Conservation (phyloP, 768 basidiomycete genomes). For the Podaxis sp. region DNA sequence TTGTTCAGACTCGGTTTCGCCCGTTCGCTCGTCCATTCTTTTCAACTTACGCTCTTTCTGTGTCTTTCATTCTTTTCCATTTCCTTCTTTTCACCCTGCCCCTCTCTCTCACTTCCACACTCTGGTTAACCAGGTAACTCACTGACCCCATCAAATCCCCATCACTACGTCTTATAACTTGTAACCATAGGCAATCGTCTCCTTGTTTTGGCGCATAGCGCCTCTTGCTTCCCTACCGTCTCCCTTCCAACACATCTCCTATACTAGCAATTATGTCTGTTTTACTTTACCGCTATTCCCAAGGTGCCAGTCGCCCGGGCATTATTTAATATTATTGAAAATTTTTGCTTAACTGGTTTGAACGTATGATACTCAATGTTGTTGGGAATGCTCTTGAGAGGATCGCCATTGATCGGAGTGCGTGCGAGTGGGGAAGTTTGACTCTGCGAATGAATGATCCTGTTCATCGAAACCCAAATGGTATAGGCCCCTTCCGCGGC, state of each 20-base stretch:
- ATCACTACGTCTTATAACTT: slow-evolving; percentile 16
- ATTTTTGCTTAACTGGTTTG: background rate
- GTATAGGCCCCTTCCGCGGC: background rate
- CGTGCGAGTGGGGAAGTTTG: slow-evolving; percentile 5
- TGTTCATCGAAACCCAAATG: background rate
- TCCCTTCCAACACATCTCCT: background rate
- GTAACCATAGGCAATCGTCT: slow-evolving; percentile 26
- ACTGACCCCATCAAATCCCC: slow-evolving; percentile 4
- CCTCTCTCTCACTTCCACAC: background rate
- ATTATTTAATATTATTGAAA: slow-evolving; percentile 17
- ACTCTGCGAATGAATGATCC: background rate
- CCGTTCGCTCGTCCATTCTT: slow-evolving; percentile 7
- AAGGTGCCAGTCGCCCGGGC: background rate
- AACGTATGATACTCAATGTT: background rate
- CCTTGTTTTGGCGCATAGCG: slow-evolving; percentile 12
- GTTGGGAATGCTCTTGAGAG: background rate
- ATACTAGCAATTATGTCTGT: background rate
- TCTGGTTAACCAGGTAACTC: slow-evolving; percentile 7
- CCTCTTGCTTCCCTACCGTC: background rate
- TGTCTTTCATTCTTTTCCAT: background rate
- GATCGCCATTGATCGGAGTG: background rate
- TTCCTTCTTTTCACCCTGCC: slow-evolving; percentile 4
- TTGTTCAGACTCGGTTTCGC: slow-evolving; percentile 11
- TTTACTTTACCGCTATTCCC: background rate
- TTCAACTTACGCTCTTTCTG: slow-evolving; percentile 2